Evolutionary conservation across 805 yeast species (phyloP), one percentile per base, ranked within the genome.

Genomic region (Kluyveromyces dobzhanskii): DNA sequence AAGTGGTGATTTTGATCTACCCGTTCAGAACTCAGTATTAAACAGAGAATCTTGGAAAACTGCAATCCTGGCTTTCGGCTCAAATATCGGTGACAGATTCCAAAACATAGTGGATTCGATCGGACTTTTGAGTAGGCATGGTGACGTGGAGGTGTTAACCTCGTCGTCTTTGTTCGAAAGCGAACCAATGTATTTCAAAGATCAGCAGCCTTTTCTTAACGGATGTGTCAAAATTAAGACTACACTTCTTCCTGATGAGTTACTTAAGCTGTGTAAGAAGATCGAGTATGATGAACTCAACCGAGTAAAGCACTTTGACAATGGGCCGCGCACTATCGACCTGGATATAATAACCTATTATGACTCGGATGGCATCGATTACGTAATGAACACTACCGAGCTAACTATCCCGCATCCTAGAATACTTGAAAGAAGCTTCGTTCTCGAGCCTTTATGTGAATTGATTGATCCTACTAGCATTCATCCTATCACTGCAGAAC

Each of bases 301-400:
- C 4, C 66, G 99, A 31, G 79, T 80, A 17, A 92, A 92, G 56
- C 63, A 76, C 31, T 70, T 85, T 47, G 88, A 83, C 11, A 92
- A 92, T 57, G 96, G 98, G 0, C 98, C 99, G 7, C 69, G 99
- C 42, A 65, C 85, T 10, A 83, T 92, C 38, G 99, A 92, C 54
- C 67, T 92, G 36, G 99, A 92, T 60, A 85, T 92, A 11, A 49
- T 90, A 11, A 62, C 90, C 17, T 90, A 77, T 55, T 30, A 48
- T 13, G 47, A 54, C 29, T 54, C 53, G 24, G 66, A 69, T 27
- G 51, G 48, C 3, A 50, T 56, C 11, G 49, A 50, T 28, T 45
- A 71, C 16, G 66, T 78, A 8, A 44, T 82, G 32, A 80, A 80
- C 55, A 64, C 71, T 1, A 64, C 70, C 0, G 70, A 75, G 27